Base-by-base conservation (phyloP, 768 basidiomycete species). In the Collybia nuda region DNA sequence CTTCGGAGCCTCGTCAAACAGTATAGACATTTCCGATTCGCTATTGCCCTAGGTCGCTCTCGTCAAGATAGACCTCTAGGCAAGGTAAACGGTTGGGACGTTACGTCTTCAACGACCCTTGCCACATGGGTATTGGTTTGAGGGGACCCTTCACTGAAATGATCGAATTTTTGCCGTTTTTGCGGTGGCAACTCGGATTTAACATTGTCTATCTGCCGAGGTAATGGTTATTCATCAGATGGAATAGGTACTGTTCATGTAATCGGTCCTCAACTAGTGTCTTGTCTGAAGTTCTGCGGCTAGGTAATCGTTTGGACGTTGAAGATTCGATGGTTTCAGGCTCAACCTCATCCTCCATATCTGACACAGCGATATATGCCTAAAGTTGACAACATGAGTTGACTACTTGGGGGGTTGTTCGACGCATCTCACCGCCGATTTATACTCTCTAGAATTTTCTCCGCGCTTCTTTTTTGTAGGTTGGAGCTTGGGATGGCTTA, bases 21-120 rank as follows among this genome's bases (percentile, higher is more conserved):
- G 71, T 5, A 77, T 77, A 5, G 85, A 84, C 24, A 85, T 58
- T 48, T 85, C 84, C 4, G 84, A 81, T 35, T 82, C 83, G 59
- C 80, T 82, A 55, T 76, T 70, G 45, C 51, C 56, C 62, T 18
- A 15, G 9, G n/a, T 26, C 24, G 1, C 14, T 37, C 6, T 22
- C 19, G 21, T 47, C 24, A 37, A 37, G 9, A 24, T n/a, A 35
- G 17, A 6, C 6, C 19, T 18, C 28, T 5, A 29, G 3, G 14
- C 14, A 37, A n/a, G 19, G 15, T 8, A 37, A 7, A 14, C 37
- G 2, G 12, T 4, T 19, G 9, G 24, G 1, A 21, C 35, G 38
- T 47, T 18, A 47, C 45, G 37, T 47, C 17, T 38, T 47, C 9
- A 35, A 22, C 21, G 12, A 38, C 5, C 32, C 15, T 46, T 19